Evolutionary conservation across 2,329 filamentous ascomycete genomes (phyloP), one percentile per base, ranked within the genome.

Genomic region (Coccinonectria pachysandricola): DNA sequence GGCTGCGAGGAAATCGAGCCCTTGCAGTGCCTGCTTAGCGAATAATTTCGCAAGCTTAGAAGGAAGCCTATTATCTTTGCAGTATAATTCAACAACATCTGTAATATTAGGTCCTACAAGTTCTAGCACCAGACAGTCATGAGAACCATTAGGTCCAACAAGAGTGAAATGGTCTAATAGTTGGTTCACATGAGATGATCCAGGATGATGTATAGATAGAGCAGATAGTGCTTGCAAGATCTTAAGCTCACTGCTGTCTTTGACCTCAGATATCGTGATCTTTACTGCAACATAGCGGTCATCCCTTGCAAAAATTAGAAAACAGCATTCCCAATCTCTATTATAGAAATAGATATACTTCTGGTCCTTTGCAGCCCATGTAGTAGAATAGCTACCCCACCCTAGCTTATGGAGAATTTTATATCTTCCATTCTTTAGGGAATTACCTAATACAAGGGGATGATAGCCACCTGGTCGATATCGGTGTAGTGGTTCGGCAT

Each of bases 321-420:
- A 24, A 21, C 15, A 12, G 11, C 6, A 14, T 15, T 19, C 18
- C 12, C n/a, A n/a, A n/a, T n/a, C n/a, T n/a, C n/a, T 23, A 27
- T 25, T 14, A 12, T 24, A 12, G 10, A 5, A 12, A 28, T n/a
- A 19, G 10, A 17, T 24, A 15, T 31, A 40, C 34, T 22, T 19
- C 15, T 33, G 22, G 11, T 64, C 57, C 18, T 45, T 43, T 15
- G 52, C 59, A 17, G 62, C 52, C 62, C 59, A 65, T 12, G 60
- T 56, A 3, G 61, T 66, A 1, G 56, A 59, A 34, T 45, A 60
- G 7, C 53, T 48, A 19, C 62, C 59, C 36, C 45, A 60, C 15
- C 60, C 59, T 25, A 64, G 37, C 35, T 65, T 65, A 23, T 60
- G 52, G n/a, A 57, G 32, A 19, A 63, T 37, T 19, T 46, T 46